Conservation (phyloP, 2,329 filamentous ascomycete species). For the Penicillium thymicola region DNA sequence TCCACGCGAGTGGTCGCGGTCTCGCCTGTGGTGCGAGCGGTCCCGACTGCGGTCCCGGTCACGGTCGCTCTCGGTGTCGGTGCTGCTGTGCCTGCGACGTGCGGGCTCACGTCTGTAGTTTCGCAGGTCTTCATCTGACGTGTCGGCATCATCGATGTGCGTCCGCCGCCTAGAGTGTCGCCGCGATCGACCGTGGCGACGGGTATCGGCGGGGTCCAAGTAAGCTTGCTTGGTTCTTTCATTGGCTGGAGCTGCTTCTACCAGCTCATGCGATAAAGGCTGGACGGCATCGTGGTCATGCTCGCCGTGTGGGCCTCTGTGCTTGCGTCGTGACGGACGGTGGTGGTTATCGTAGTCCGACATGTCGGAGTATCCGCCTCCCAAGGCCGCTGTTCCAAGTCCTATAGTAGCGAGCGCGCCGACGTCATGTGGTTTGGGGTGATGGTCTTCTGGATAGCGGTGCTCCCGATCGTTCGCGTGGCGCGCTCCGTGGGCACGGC, state of each 20-base stretch:
- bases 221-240: conserved; percentile 6
- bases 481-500: conserved; percentile 30
- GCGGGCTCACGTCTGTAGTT: conserved; percentile 30
- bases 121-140: conserved; percentile 35
- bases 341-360: conserved; percentile 27
- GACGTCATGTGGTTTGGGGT: conserved; percentile 16
- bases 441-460: conserved; percentile 21
- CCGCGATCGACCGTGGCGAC: conserved; percentile 24
- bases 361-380: conserved; percentile 36
- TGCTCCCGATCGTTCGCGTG: conserved; percentile 20
- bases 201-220: conserved; percentile 16
- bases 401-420: conserved; percentile 23
- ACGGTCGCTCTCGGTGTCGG: conserved; percentile 25
- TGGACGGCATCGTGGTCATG: conserved; percentile 14
- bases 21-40: conserved; percentile 13
- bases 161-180: conserved; percentile 22
- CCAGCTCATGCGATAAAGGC: conserved; percentile 13
- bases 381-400: conserved; percentile 37
- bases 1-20: conserved; percentile 19
- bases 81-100: conserved; percentile 24
- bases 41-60: conserved; percentile 16
- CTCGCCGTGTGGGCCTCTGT: conserved; percentile 23
- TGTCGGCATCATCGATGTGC: conserved; percentile 29
- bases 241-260: conserved; percentile 11
- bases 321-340: conserved; percentile 19